A percentile compares a stretch with the other conserved stretches of the same genome.
Evolutionary conservation across 2,329 filamentous ascomycete genomes (phyloP).

Genomic region (Alternaria infectoria): DNA sequence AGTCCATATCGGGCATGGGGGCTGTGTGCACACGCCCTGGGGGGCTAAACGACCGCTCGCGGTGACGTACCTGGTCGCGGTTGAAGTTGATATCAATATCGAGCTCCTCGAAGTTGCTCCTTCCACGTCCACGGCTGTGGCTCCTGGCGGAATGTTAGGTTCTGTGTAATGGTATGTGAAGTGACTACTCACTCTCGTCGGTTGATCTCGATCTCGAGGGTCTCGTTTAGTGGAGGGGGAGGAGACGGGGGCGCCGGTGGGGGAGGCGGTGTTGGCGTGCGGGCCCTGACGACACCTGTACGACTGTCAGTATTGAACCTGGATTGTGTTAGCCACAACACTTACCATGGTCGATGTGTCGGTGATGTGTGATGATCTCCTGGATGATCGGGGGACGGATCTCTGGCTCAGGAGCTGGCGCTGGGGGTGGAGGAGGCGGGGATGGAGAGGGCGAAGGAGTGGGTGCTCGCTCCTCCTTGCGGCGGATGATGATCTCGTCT

Average conservation of each 20-base stretch:
- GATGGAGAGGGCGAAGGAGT: constrained; percentile 61
- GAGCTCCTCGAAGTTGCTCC: constrained; percentile 61
- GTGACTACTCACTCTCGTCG: constrained; percentile 53
- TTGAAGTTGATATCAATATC: constrained; percentile 72
- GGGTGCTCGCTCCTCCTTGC: constrained; percentile 54
- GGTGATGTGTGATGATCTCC: constrained; percentile 87
- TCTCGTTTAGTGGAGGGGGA: constrained; percentile 57
- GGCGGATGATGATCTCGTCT: constrained; percentile 53
- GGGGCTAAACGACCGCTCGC: constrained; percentile 49
- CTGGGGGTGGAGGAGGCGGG: constrained; percentile 53
- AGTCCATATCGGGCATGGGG: constrained; percentile 51
- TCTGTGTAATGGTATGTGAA: background rate
- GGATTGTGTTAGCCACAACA: constrained; percentile 1
- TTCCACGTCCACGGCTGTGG: constrained; percentile 53
- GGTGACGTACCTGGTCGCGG: constrained; percentile 53
- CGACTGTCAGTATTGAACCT: constrained; percentile 6
- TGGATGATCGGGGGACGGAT: constrained; percentile 81
- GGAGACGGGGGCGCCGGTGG: constrained; percentile 52
- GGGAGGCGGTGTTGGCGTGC: constrained; percentile 58
- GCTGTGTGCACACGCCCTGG: constrained; percentile 53
- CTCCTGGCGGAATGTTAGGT: constrained; percentile 30
- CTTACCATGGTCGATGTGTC: constrained; percentile 85
- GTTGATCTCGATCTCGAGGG: constrained; percentile 63
- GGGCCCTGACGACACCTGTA: constrained; percentile 54
- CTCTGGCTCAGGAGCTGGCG: constrained; percentile 67